Base-by-base conservation (phyloP, 1,284 basidiomycete genomes). In the Boletellus sp. region DNA sequence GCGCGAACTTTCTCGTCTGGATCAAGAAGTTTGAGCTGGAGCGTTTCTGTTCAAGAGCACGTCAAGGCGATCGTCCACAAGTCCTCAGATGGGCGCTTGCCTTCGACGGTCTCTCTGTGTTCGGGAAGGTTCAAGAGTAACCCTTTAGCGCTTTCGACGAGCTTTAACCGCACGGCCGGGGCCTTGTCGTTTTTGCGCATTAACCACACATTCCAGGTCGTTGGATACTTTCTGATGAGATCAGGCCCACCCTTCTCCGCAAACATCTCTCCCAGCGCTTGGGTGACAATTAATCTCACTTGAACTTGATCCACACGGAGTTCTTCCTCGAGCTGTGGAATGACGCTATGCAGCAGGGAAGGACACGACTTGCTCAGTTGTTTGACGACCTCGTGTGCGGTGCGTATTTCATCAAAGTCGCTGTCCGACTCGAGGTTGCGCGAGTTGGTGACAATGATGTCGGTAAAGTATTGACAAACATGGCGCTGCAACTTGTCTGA, bases 311-410 rank as follows among this genome's bases (percentile, higher is more conserved):
- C 89, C 0, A 89, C 85, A 16, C 83, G 80, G 5, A 98, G 77
- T 65, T 97, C 93, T 61, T 93, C 90, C 68, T 97, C 95, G 13
- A 99, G 81, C 53, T 94, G 88, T 0, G 96, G 96, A 15, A 99
- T 86, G 43, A 97, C 92, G 65, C 89, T 93, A 61, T 91, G 83
- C 1, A 99, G 74, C 15, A 98, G 74, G 12, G 81, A 76, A 0
- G 96, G 93, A 62, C 87, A 93, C 19, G 88, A 80, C 26, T 82
- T 81, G 68, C 91, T 86, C 26, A 99, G 81, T 39, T 86, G 84
- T 60, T 91, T 86, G 67, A 99, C 87, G 54, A 97, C 86, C 39
- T 84, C 79, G 69, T 99, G 95, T 2, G 91, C 88, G 1, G 76
- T 77, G 53, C 82, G 80, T 47, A 96, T 78, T 51, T 89, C 81